Conservation (phyloP, 2,329 filamentous ascomycete species). For the Cytospora leucostoma region DNA sequence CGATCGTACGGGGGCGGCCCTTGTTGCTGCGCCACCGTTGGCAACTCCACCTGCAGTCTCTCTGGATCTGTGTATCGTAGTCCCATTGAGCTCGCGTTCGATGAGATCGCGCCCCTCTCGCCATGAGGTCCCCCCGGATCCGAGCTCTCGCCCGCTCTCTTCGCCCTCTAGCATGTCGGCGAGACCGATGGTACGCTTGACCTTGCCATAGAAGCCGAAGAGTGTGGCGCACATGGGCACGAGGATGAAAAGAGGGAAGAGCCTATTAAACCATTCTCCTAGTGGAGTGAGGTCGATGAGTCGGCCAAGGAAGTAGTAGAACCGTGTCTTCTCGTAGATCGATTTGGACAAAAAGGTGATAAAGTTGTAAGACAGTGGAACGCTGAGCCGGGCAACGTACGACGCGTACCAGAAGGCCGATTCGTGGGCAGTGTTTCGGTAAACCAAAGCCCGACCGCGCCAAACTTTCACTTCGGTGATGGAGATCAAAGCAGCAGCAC, state of each 20-base stretch:
- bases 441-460: slow-evolving; percentile 89
- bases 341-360: slow-evolving; percentile 78
- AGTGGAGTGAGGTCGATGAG: slow-evolving; percentile 82
- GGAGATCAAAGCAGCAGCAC: slow-evolving; percentile 79
- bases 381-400: slow-evolving; percentile 87
- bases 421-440: slow-evolving; percentile 87
- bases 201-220: slow-evolving; percentile 85
- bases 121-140: slow-evolving; percentile 81
- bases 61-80: slow-evolving; percentile 48
- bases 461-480: slow-evolving; percentile 96
- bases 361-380: slow-evolving; percentile 95
- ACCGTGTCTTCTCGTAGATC: slow-evolving; percentile 76
- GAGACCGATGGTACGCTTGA: slow-evolving; percentile 77
- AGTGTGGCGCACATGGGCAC: slow-evolving; percentile 81
- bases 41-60: slow-evolving; percentile 32
- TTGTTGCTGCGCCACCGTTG: slow-evolving; percentile 33
- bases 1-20: slow-evolving; percentile 50
- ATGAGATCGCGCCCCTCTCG: slow-evolving; percentile 89
- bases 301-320: slow-evolving; percentile 82
- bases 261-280: slow-evolving; percentile 79
- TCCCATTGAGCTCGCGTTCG: slow-evolving; percentile 76
- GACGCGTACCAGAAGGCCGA: slow-evolving; percentile 95
- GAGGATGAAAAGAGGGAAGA: slow-evolving; percentile 87
- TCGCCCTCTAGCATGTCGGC: slow-evolving; percentile 77
- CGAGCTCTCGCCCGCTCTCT: slow-evolving; percentile 61